Conservation (phyloP, 1,139 yeast species). For the Meyerozyma smithsonii region DNA sequence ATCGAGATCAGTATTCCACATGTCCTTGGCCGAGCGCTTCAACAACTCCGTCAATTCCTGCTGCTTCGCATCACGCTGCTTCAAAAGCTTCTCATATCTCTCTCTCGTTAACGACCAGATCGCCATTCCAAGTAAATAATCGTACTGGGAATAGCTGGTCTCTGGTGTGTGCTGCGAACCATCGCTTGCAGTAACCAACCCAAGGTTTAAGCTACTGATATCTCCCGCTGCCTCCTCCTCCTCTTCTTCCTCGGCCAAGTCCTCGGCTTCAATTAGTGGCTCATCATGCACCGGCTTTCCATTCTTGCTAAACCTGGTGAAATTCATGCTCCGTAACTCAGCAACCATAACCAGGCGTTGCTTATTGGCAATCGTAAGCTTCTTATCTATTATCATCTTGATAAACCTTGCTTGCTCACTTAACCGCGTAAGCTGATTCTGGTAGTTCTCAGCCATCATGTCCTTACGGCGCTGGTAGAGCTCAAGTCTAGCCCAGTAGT, state of each 20-base stretch:
- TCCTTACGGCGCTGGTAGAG: constrained; percentile 91
- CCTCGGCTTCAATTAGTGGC: constrained; percentile 8
- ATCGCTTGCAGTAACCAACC: constrained; percentile 25
- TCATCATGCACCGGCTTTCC: constrained; percentile 45
- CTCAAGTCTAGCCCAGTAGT: constrained; percentile 80
- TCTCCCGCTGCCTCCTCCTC: constrained; percentile 36
- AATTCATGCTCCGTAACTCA: constrained; percentile 57
- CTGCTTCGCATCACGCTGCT: constrained; percentile 70
- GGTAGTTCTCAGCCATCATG: constrained; percentile 60
- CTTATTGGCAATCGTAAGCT: constrained; percentile 68
- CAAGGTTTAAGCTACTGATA: constrained; percentile 27
- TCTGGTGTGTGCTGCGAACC: constrained; percentile 33
- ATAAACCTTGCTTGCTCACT: constrained; percentile 88
- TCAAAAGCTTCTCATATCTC: constrained; percentile 72
- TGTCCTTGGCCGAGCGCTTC: constrained; percentile 72
- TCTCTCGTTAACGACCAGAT: constrained; percentile 92
- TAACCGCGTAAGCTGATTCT: constrained; percentile 69
- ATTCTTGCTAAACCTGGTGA: constrained; percentile 70
- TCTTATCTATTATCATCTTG: constrained; percentile 78
- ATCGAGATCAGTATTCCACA: constrained; percentile 84
- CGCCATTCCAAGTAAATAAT: constrained; percentile 80
- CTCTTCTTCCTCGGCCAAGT: constrained; percentile 13
- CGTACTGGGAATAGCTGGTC: constrained; percentile 53
- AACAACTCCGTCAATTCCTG: constrained; percentile 64
- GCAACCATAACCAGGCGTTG: constrained; percentile 61